Base-by-base conservation (phyloP, 257 asterid genomes). In the Asclepias syriaca region DNA sequence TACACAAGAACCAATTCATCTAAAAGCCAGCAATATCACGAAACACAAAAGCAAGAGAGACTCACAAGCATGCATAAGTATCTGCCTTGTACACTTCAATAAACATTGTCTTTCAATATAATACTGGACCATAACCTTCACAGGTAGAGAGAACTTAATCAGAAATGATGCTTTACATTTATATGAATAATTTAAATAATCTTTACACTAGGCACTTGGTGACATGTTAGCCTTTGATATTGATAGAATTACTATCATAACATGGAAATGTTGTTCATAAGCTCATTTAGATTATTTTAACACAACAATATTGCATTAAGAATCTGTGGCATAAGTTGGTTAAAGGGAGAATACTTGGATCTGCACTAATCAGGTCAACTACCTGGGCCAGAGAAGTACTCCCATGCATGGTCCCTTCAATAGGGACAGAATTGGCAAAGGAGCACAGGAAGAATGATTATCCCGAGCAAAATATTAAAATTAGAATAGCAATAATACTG, bases 51-150 rank as follows among this genome's bases (percentile, higher is more conserved):
- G 65, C 63, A 77, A 48, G 64, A 60, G 83, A 51, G 34, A 84
- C 97, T 83, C 79, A 94, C 99, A 83, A 49, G 99, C 89, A 70
- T 85, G 92, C 81, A 82, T 80, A 71, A 95, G 83, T 64, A 95
- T 85, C 79, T 87, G 96, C 70, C 94, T 79, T 0, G 92, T 86
- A 90, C 99, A 95, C 87, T 95, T 95, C 89, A 95, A 77, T 78
- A 95, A 78, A 80, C 98, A 90, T 74, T 95, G 97, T 5, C 98
- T 85, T 76, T 95, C 97, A 73, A 80, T 68, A 76, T 90, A 87
- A 84, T 89, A 95, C 76, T 86, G 95, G 72, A 90, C 85, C 82
- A 86, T 81, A 70, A 86, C 97, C 99, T 94, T 80, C 71, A 70
- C 66, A 45, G 76, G 34, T n/a, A 50, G 48, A 8, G 61, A n/a